These are phyloP conservation scores for Alternaria brassicae DNA, from an alignment of 2,329 filamentous ascomycete genomes.

Conservation along the genomic window DNA sequence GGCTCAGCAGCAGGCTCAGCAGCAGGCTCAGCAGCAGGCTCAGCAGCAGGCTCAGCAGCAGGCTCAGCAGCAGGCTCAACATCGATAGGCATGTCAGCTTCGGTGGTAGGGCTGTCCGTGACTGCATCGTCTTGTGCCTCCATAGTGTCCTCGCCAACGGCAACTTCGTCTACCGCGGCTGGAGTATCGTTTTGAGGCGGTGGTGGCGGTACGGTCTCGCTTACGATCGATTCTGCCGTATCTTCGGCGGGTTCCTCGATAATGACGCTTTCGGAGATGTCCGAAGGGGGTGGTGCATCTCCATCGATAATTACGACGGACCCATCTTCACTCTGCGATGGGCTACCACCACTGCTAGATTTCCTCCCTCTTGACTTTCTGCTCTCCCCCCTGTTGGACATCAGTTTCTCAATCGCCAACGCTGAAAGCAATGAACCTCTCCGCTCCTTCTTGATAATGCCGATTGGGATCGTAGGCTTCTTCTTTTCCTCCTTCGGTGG, in stretches of 20 bases:
- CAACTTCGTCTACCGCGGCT: neutral
- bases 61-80: conserved; percentile 2
- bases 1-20: conserved; percentile 3
- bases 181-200: conserved; percentile 11
- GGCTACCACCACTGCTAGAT: conserved; percentile 24
- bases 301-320: neutral
- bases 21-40: conserved; percentile 1
- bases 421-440: conserved; percentile 27
- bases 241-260: conserved; percentile 15
- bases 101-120: neutral
- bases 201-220: conserved; percentile 2
- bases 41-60: neutral
- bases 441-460: conserved; percentile 31
- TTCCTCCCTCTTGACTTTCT: conserved; percentile 38
- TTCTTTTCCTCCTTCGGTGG: conserved; percentile 44
- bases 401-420: conserved; percentile 32
- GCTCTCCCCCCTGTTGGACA: conserved; percentile 30
- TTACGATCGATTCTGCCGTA: conserved; percentile 3
- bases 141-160: neutral
- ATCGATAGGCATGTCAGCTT: neutral
- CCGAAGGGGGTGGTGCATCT: conserved; percentile 15
- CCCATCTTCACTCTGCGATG: conserved; percentile 11
- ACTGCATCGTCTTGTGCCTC: conserved; percentile 1
- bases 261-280: conserved; percentile 19
- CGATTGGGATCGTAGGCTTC: conserved; percentile 22